Conservation (phyloP, 352 stramenopile species). For the Globisporangium canariense region DNA sequence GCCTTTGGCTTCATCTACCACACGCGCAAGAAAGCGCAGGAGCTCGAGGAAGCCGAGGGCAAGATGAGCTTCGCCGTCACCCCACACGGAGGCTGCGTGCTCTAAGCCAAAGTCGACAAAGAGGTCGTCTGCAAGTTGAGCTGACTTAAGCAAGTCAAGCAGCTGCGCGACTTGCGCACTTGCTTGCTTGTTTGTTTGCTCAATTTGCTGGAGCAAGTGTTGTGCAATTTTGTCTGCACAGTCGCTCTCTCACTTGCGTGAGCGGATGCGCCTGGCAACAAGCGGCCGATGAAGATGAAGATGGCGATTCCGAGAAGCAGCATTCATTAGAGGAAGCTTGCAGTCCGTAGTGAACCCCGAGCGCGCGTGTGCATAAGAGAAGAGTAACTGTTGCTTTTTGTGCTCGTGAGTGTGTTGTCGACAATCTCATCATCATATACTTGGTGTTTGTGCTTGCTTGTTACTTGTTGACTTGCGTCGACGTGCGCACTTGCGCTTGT, state of each 20-base stretch:
- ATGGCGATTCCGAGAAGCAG: neutral
- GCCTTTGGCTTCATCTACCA: slow-evolving; percentile 79
- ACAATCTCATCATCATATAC: slow-evolving; percentile 1
- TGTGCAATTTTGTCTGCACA: slow-evolving; percentile 1
- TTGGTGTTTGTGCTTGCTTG: neutral
- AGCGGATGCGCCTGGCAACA: neutral
- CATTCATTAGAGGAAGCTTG: neutral
- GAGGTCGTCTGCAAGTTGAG: neutral
- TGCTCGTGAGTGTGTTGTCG: neutral
- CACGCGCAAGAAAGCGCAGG: slow-evolving; percentile 54
- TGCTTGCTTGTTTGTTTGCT: neutral
- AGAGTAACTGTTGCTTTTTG: slow-evolving; percentile 9
- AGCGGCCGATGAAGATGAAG: neutral
- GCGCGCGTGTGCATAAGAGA: neutral
- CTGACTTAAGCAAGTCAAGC: neutral
- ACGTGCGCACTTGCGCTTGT: neutral
- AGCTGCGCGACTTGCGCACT: neutral
- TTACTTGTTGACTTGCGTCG: neutral
- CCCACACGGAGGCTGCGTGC: slow-evolving; percentile 42
- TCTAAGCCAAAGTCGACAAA: slow-evolving; percentile 27
- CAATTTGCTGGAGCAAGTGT: neutral
- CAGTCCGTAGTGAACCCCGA: neutral
- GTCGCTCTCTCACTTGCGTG: neutral
- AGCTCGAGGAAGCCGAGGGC: slow-evolving; percentile 44
- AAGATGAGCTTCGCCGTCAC: slow-evolving; percentile 49